Conservation (phyloP, 345 rosid species). For the Populus alba region DNA sequence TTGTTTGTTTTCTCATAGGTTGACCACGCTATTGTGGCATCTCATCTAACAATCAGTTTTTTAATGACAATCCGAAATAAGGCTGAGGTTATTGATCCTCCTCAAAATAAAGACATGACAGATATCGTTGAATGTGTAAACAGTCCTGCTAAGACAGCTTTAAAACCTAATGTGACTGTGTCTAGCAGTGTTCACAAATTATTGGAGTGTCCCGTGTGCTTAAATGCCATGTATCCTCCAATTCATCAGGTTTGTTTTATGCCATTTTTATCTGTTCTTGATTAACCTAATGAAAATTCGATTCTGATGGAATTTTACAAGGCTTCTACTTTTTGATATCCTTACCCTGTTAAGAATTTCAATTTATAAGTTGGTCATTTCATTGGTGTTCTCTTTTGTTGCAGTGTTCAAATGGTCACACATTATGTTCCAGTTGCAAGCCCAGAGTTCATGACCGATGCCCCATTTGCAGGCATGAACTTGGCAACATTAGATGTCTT, state of each 20-base stretch:
- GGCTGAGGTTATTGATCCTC: slow-evolving; percentile 71
- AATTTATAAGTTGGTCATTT: neutral
- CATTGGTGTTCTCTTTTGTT: slow-evolving; percentile 11
- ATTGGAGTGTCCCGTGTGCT: slow-evolving; percentile 84
- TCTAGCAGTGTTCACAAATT: slow-evolving; percentile 77
- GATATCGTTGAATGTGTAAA: slow-evolving; percentile 50
- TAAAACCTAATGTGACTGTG: slow-evolving; percentile 56
- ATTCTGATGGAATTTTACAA: neutral
- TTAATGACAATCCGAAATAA: slow-evolving; percentile 54
- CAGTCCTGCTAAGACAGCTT: slow-evolving; percentile 47
- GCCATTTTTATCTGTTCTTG: neutral
- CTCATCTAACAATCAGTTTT: slow-evolving; percentile 55
- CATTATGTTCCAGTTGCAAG: slow-evolving; percentile 76
- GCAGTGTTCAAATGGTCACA: slow-evolving; percentile 84
- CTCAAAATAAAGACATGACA: slow-evolving; percentile 47
- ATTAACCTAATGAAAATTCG: neutral
- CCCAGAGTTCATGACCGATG: slow-evolving; percentile 81
- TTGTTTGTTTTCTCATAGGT: slow-evolving; percentile 10
- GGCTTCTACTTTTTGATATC: neutral
- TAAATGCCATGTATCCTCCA: slow-evolving; percentile 86
- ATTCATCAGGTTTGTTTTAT: slow-evolving; percentile 66
- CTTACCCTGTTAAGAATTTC: neutral
- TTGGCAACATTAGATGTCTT: slow-evolving; percentile 83
- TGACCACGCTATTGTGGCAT: slow-evolving; percentile 41
- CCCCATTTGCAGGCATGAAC: slow-evolving; percentile 85